Conservation (phyloP, 2,329 filamentous ascomycete genomes). For the Septoria linicola region DNA sequence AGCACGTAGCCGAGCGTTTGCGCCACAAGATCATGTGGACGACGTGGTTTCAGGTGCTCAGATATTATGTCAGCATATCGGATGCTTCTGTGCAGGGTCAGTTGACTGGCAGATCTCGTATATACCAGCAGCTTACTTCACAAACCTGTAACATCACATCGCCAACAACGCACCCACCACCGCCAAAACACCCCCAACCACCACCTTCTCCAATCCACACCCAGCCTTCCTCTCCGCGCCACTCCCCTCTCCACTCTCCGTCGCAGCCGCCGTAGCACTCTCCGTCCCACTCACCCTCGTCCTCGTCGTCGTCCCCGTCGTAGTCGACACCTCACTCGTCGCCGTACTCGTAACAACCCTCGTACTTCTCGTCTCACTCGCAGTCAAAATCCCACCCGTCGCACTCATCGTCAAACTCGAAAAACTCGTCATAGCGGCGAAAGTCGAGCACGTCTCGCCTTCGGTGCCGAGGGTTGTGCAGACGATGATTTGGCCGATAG, state of each 20-base stretch:
- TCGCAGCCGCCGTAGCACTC: not conserved
- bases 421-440: slow-evolving; percentile 1
- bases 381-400: slow-evolving; percentile 3
- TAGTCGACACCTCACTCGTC: not conserved
- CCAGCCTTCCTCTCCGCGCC: not conserved
- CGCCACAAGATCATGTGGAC: no score
- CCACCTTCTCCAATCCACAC: not conserved
- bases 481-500: not conserved
- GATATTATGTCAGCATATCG: no score
- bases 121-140: no score
- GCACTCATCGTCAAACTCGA: not conserved
- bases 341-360: not conserved
- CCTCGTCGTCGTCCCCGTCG: not conserved
- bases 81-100: no score
- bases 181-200: not conserved
- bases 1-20: no score
- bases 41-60: no score
- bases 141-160: no score
- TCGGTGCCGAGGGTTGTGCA: no score
- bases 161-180: not conserved
- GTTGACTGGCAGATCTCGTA: no score
- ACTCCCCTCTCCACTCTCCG: not conserved
- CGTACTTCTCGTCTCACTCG: slow-evolving; percentile 7
- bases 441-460: not conserved
- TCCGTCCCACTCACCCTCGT: slow-evolving; percentile 3